Conservation (phyloP, 495 filamentous ascomycete species). For the Penicillium manginii region DNA sequence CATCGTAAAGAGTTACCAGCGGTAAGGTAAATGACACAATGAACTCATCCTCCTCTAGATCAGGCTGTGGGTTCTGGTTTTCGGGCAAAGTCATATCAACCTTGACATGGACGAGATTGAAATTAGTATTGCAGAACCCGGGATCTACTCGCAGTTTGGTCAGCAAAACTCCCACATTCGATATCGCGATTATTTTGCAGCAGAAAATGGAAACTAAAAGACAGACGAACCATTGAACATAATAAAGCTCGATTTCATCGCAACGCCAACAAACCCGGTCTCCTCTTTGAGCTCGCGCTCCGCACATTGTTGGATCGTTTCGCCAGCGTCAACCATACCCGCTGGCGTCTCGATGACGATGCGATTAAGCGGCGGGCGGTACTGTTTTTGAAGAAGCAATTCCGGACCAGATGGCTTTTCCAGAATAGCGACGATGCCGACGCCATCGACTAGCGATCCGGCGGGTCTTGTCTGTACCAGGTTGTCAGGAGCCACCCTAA, state of each 20-base stretch:
- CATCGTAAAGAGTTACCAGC: conserved; percentile 65
- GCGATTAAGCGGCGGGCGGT: conserved; percentile 72
- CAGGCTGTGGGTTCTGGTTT: conserved; percentile 70
- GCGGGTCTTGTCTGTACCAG: conserved; percentile 57
- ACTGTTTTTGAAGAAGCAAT: conserved; percentile 79
- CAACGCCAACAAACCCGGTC: conserved; percentile 75
- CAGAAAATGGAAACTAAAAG: neutral
- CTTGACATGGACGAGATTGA: conserved; percentile 79
- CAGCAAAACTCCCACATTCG: no score
- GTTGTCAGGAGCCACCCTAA: neutral
- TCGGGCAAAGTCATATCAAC: conserved; percentile 74
- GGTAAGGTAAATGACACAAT: conserved; percentile 83
- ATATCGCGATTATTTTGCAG: neutral
- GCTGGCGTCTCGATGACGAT: conserved; percentile 76
- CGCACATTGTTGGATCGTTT: conserved; percentile 70
- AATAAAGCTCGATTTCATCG: conserved; percentile 65
- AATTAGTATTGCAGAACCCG: conserved; percentile 89
- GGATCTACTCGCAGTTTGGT: conserved; percentile 44
- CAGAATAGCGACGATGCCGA: conserved; percentile 80
- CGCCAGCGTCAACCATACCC: conserved; percentile 75
- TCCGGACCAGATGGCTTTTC: conserved; percentile 66
- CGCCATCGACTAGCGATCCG: conserved; percentile 71
- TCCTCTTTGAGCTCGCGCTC: conserved; percentile 82
- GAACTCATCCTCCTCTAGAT: conserved; percentile 87
- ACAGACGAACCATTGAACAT: conserved; percentile 80